phyloP scores from a whole-genome alignment of 129 eudicot genomes.

The Escallonia herrerae region DNA sequence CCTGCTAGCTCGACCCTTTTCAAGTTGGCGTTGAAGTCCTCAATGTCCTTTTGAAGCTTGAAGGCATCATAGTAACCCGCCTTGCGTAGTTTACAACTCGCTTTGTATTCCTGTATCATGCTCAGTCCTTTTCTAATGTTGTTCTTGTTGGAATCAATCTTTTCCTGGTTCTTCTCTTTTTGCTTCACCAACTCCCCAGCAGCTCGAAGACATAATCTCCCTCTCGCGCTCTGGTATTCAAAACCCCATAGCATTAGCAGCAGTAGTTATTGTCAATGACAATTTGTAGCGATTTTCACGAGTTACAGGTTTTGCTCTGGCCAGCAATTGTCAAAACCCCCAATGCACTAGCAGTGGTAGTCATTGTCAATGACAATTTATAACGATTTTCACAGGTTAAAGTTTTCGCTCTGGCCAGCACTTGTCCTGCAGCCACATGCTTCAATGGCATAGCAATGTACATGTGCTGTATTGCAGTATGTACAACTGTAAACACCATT shows the following conservation, averaged over 20 bases:
- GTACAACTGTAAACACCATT: too few relatives aligned
- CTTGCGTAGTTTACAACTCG: conserved; percentile 22
- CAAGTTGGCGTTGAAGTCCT: conserved; percentile 39
- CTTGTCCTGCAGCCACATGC: too few relatives aligned
- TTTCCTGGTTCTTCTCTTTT: conserved; percentile 25
- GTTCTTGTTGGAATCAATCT: conserved; percentile 23
- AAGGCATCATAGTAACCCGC: conserved; percentile 53
- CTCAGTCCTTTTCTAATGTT: conserved; percentile 19
- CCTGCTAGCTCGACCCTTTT: conserved; percentile 47
- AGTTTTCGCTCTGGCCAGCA: too few relatives aligned
- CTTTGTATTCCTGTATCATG: conserved; percentile 27
- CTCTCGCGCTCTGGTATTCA: conserved; percentile 33
- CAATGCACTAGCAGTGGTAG: too few relatives aligned
- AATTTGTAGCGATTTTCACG: too few relatives aligned
- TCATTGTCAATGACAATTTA: too few relatives aligned
- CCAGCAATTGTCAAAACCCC: too few relatives aligned
- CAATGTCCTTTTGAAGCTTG: conserved; percentile 26
- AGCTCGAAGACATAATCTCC: conserved; percentile 37
- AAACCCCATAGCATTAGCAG: conserved; percentile 2
- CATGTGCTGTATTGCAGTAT: too few relatives aligned
- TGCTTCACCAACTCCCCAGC: conserved; percentile 45
- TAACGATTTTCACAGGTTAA: too few relatives aligned
- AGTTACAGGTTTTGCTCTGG: too few relatives aligned
- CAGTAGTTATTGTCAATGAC: too few relatives aligned
- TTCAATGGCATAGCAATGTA: too few relatives aligned